Evolutionary conservation across 2,329 filamentous ascomycete genomes (phyloP).

Genomic region (Monilinia polystroma): DNA sequence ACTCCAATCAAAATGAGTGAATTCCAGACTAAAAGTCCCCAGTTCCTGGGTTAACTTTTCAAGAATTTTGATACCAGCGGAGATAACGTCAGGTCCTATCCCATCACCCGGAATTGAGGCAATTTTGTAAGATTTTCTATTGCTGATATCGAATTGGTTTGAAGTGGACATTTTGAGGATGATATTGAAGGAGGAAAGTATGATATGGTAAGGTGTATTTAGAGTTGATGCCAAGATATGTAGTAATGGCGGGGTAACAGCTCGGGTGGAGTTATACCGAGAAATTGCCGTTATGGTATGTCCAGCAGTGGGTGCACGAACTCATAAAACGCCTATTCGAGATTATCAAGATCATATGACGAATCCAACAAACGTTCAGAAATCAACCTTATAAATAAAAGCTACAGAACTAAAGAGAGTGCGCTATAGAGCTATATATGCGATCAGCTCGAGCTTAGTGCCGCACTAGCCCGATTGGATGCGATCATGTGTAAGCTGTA

Average conservation of each 20-base stretch:
- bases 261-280: background rate
- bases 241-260: background rate
- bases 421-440: no score
- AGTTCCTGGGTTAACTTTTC: constrained; percentile 52
- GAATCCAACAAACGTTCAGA: no score
- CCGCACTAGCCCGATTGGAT: no score
- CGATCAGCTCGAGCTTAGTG: no score
- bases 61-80: constrained; percentile 59
- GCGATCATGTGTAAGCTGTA: no score
- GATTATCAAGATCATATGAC: no score
- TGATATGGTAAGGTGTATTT: background rate
- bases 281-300: background rate
- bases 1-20: constrained; percentile 60
- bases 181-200: background rate
- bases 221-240: background rate
- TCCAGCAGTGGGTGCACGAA: background rate
- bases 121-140: constrained; percentile 46
- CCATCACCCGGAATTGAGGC: constrained; percentile 63
- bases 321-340: no score
- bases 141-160: background rate
- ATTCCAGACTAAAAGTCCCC: constrained; percentile 58
- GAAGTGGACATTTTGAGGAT: background rate
- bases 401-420: no score
- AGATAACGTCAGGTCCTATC: constrained; percentile 63
- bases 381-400: no score